Percentiles rank a stretch among this genome's conserved stretches.
Evolutionary conservation across 306 rosid species (phyloP).

Genomic region (Ormosia emarginata): DNA sequence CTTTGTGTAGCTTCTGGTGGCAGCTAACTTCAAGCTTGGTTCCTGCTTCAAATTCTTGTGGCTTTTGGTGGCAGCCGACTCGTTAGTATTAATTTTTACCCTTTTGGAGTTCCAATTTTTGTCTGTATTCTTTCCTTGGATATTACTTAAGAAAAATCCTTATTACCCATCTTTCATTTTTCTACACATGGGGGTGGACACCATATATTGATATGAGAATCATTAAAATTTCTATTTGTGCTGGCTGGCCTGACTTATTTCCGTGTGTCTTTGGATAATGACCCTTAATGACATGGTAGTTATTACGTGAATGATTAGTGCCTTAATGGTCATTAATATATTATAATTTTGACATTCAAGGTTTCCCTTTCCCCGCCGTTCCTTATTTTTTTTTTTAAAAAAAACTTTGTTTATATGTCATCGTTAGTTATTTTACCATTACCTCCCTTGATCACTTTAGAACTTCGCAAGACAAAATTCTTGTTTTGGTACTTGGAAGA

Average conservation of each 20-base stretch:
- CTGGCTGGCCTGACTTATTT: neutral
- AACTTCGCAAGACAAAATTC: neutral
- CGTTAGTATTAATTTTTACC: slow-evolving; percentile 17
- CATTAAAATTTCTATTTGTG: slow-evolving; percentile 32
- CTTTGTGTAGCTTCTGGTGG: slow-evolving; percentile 41
- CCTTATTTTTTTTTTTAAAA: neutral
- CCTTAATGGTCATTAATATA: neutral
- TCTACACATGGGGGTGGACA: slow-evolving; percentile 31
- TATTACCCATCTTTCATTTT: slow-evolving; percentile 27
- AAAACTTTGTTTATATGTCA: neutral
- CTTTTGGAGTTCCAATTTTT: slow-evolving; percentile 36
- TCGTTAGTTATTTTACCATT: neutral
- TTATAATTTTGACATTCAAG: neutral
- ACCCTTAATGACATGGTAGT: neutral
- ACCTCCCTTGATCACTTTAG: neutral
- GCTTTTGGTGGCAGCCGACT: slow-evolving; percentile 37
- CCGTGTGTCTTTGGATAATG: neutral
- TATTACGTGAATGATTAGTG: neutral
- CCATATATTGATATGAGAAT: slow-evolving; percentile 32
- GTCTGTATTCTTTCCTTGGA: slow-evolving; percentile 39
- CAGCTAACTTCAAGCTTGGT: slow-evolving; percentile 28
- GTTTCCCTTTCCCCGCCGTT: neutral
- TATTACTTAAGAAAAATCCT: slow-evolving; percentile 23
- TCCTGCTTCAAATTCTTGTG: slow-evolving; percentile 21
- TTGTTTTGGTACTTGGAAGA: neutral